phyloP scores from a whole-genome alignment of 2,329 filamentous ascomycete genomes.

The Paracoccidioides lutzii region DNA sequence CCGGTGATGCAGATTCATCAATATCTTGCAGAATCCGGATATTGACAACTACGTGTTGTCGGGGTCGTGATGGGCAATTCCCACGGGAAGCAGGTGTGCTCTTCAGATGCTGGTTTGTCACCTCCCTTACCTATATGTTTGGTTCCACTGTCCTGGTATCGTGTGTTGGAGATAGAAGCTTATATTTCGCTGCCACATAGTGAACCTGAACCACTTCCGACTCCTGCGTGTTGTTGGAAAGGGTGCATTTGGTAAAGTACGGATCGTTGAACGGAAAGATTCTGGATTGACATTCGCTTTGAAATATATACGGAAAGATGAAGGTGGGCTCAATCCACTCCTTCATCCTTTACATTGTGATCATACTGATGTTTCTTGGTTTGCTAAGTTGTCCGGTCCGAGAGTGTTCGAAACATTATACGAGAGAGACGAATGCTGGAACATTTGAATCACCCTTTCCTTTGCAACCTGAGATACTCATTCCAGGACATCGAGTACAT shows the following conservation, averaged over 20 bases:
- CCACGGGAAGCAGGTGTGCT: slow-evolving; percentile 83
- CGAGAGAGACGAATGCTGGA: slow-evolving; percentile 95
- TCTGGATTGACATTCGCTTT: slow-evolving; percentile 86
- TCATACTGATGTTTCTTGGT: slow-evolving; percentile 14
- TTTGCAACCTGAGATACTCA: slow-evolving; percentile 96
- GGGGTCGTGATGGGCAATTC: slow-evolving; percentile 67
- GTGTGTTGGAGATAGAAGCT: slow-evolving; percentile 6
- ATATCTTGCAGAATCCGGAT: background rate
- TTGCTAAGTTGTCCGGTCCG: slow-evolving; percentile 74
- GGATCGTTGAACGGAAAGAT: slow-evolving; percentile 96
- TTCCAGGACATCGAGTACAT: slow-evolving; percentile 99
- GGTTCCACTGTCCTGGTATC: background rate
- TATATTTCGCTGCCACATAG: slow-evolving; percentile 35
- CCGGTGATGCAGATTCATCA: slow-evolving; percentile 1
- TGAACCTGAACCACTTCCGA: slow-evolving; percentile 95
- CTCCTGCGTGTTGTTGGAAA: slow-evolving; percentile 90
- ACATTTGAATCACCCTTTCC: slow-evolving; percentile 92
- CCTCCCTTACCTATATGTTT: background rate
- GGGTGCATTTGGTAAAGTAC: slow-evolving; percentile 95
- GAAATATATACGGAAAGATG: slow-evolving; percentile 98
- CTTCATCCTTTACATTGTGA: background rate
- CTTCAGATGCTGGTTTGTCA: slow-evolving; percentile 76
- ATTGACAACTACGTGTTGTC: slow-evolving; percentile 4
- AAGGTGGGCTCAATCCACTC: slow-evolving; percentile 47
- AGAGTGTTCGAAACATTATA: slow-evolving; percentile 97